Percentiles rank a stretch among this genome's conserved stretches.
phyloP scores from a whole-genome alignment of 108 stramenopile species.

The Fistulifera solaris region DNA sequence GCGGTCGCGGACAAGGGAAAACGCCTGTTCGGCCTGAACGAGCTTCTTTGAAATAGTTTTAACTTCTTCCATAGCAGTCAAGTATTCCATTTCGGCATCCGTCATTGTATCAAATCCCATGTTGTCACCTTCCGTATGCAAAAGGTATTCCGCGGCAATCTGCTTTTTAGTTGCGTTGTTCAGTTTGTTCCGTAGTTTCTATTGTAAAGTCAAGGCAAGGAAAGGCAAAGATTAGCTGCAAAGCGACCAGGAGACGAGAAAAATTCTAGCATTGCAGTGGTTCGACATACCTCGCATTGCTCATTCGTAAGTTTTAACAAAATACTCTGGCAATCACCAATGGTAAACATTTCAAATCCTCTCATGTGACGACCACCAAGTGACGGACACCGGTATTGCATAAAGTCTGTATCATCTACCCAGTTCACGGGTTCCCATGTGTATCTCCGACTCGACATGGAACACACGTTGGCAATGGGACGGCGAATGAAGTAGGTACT shows the following conservation, averaged over 20 bases:
- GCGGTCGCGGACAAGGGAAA: slow-evolving; percentile 45
- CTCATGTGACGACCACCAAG: slow-evolving; percentile 64
- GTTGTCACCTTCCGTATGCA: slow-evolving; percentile 49
- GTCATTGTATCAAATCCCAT: slow-evolving; percentile 58
- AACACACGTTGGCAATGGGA: slow-evolving; percentile 7
- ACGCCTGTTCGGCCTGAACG: slow-evolving; percentile 70
- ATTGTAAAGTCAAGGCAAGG: neutral
- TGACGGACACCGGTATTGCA: slow-evolving; percentile 63
- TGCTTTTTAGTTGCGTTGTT: slow-evolving; percentile 55
- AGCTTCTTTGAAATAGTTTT: slow-evolving; percentile 61
- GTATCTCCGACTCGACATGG: slow-evolving; percentile 7
- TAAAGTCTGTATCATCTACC: slow-evolving; percentile 74
- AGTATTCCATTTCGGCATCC: slow-evolving; percentile 71
- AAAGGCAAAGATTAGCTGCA: neutral
- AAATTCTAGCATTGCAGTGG: neutral
- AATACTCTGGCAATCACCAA: slow-evolving; percentile 85
- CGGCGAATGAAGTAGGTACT: slow-evolving; percentile 42
- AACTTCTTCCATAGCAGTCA: slow-evolving; percentile 59
- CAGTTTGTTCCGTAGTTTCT: slow-evolving; percentile 44
- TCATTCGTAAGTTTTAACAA: slow-evolving; percentile 75
- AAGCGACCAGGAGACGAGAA: neutral
- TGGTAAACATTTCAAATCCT: slow-evolving; percentile 84
- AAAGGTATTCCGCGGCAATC: slow-evolving; percentile 66
- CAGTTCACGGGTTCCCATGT: slow-evolving; percentile 68
- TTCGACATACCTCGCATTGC: slow-evolving; percentile 47